Percentiles rank a stretch among this genome's conserved stretches.
Conservation (phyloP, 495 filamentous ascomycete species). For the Hyphodiscus hymeniophilus region DNA sequence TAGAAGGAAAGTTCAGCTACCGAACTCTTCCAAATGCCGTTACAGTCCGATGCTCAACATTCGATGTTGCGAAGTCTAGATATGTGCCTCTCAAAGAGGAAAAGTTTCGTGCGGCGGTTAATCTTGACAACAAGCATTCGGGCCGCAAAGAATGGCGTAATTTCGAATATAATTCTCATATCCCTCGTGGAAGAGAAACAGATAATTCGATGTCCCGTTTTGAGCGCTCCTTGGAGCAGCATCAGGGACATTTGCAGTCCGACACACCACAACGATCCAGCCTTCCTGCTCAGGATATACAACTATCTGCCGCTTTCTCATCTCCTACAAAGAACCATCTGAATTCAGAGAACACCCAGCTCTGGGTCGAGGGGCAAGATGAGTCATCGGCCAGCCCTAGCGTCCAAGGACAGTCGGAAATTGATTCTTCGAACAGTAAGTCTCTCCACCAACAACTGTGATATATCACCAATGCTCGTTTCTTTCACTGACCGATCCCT, state of each 20-base stretch:
- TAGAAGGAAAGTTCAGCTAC: constrained; percentile 1
- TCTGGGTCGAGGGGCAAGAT: no score
- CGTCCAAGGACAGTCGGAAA: no score
- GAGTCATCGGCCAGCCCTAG: no score
- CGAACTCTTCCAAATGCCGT: constrained; percentile 1
- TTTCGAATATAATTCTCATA: not conserved
- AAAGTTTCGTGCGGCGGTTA: not conserved
- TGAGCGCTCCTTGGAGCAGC: not conserved
- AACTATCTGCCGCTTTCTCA: no score
- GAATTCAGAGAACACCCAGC: no score
- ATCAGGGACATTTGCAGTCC: not conserved
- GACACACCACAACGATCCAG: no score
- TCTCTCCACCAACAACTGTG: no score
- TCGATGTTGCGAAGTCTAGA: not conserved
- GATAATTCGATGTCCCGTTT: not conserved
- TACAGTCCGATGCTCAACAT: constrained; percentile 3
- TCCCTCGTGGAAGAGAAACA: no score
- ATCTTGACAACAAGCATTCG: not conserved
- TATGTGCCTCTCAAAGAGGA: not conserved
- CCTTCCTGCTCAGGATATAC: no score
- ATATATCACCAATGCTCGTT: not conserved
- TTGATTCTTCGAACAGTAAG: no score
- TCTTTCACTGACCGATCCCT: no score
- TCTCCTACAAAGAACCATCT: no score
- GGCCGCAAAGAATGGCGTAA: not conserved